Evolutionary conservation across 371 early-diverging fungal species (phyloP), one percentile per base, ranked within the genome.

Genomic region (Sporodiniella umbellata): DNA sequence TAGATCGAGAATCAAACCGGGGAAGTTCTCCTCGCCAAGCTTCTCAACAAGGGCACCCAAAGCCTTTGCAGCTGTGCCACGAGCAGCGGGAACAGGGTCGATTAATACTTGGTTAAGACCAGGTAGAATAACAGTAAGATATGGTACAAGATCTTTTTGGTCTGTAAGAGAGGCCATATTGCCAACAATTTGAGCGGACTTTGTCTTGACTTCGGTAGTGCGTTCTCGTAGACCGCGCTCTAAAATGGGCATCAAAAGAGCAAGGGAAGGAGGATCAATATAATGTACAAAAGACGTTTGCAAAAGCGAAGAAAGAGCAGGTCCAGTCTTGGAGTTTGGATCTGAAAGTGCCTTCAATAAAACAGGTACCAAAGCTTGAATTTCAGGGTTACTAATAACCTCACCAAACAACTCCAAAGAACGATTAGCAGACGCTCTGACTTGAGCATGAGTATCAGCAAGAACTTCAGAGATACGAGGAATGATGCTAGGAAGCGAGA

Each of bases 371-470:
- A 96, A 72, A 18, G 72, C 81, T 66, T 93, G 92, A 58, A 98
- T 95, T 68, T 98, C 99, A 14, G 99, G 99, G 53, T 96, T 97
- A 58, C 88, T 89, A 64, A 98, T 98, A 30, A 98, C 96, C 40
- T 89, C 83, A 48, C 95, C 96, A 58, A 97, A 97, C 37, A 81
- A 73, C 38, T 84, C 79, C 53, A 98, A 76, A 0, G 99, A 93
- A 7, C 84, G 79, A 45, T 88, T 86, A 3, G 96, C 96, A 8
- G 98, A 84, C 14, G 86, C 84, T 54, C 93, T 90, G 0, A 98
- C 99, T 56, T 94, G 90, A 11, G 80, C 74, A 54, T 98, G 99
- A 2, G 98, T 88, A 64, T 98, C 99, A 1, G 92, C 84, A 55
- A 97, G 71, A 15, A 90, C 94, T 50, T 94, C 90, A 43, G 90